These are phyloP conservation scores for Citrullus amarus DNA, from an alignment of 306 rosid genomes.

Conservation along the genomic window DNA sequence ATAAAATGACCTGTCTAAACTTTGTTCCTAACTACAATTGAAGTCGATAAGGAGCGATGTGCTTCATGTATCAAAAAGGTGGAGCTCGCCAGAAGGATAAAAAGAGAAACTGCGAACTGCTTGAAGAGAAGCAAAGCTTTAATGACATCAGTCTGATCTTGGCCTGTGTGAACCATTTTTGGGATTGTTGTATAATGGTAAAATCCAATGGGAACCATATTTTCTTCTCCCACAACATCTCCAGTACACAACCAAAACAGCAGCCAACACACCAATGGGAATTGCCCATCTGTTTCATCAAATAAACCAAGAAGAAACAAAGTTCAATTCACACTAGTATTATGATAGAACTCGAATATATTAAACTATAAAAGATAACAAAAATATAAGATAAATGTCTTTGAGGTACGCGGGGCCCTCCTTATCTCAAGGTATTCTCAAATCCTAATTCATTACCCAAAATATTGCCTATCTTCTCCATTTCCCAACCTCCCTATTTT, in stretches of 20 bases:
- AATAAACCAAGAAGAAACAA: background rate
- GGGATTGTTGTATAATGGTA: conserved; percentile 56
- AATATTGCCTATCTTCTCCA: background rate
- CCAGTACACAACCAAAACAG: conserved; percentile 58
- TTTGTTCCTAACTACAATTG: background rate
- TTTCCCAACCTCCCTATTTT: background rate
- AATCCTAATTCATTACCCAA: background rate
- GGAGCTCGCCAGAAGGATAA: background rate
- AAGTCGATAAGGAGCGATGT: background rate
- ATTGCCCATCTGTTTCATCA: conserved; percentile 88
- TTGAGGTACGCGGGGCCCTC: background rate
- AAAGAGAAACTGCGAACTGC: background rate
- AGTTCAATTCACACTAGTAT: no score
- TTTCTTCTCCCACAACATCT: conserved; percentile 76
- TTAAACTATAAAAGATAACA: background rate
- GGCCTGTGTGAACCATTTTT: conserved; percentile 49
- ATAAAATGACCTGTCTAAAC: background rate
- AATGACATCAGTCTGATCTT: conserved; percentile 47
- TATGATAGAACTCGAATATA: no score
- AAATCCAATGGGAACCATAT: conserved; percentile 51
- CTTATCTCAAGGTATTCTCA: background rate
- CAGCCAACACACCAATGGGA: conserved; percentile 42
- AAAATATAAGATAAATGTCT: no score
- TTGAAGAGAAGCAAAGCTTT: background rate
- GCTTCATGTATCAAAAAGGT: conserved; percentile 5